Evolutionary conservation across 1,139 yeast species (phyloP), one percentile per base, ranked within the genome.

Genomic region (Saccharomycopsis hybrid): DNA sequence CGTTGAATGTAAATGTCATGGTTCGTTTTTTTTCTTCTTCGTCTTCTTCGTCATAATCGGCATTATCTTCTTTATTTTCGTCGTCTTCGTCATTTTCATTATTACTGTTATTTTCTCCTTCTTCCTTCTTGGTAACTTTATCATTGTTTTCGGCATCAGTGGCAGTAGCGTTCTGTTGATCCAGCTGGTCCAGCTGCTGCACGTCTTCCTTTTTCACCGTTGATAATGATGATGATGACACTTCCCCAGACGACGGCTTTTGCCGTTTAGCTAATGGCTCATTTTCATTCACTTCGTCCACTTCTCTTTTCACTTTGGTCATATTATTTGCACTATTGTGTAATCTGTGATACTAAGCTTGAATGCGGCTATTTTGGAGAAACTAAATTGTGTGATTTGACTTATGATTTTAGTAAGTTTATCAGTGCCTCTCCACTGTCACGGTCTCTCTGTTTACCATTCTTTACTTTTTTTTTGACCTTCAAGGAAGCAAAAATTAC

Each of bases 1-100:
- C 96, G 61, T 88, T 95, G 60, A 80, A 81, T 49, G 71, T 73
- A 60, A 80, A 81, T 13, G 71, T 68, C 44, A 68, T 74, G 43
- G 73, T 76, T 42, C 83, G 69, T 55, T 77, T 65, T n/a, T 63
- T 63, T 51, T 65, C 69, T 50, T 65, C 69, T 39, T 61, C 67
- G 1, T 58, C 58, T 4, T 57, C 59, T 36, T 59, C 66, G 29
- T 62, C 60, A 2, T 53, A 50, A 33, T 56, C 54, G 11, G 54
- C 59, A 5, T 61, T 63, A 46, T 56, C 48, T 44, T 59, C 49
- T 32, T 56, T 59, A 3, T 56, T 60, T 5, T 49, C 57, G 4
- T 60, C 61, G 1, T 60, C 61, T 11, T 56, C 60, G 32, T 61
- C 62, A 1, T 57, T 60, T 27, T 57, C 73, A 1, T 70, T 72